Percentiles rank a stretch among this genome's conserved stretches.
Conservation (phyloP, 2,329 filamentous ascomycete genomes). For the Colletotrichum filicis region DNA sequence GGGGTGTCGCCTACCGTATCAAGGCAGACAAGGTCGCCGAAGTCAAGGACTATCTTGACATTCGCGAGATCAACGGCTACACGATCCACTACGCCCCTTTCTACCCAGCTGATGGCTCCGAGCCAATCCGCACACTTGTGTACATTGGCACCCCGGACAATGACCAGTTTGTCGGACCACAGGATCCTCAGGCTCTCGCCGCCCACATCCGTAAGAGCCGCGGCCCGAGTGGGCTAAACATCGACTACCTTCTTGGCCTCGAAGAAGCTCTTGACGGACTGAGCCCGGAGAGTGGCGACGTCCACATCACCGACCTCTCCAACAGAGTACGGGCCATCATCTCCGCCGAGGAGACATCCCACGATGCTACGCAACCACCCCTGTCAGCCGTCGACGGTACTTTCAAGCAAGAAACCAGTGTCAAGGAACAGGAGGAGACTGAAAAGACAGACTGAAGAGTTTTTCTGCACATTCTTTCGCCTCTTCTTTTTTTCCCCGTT, state of each 20-base stretch:
- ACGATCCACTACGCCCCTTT: conserved; percentile 92
- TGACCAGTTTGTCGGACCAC: conserved; percentile 88
- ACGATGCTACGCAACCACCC: background rate
- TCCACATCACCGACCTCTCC: conserved; percentile 86
- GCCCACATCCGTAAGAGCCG: conserved; percentile 80
- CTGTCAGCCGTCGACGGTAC: conserved; percentile 28
- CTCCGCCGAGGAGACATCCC: conserved; percentile 38
- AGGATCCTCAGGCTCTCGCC: conserved; percentile 82
- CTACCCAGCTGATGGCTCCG: conserved; percentile 64
- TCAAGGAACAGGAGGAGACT: conserved; percentile 67
- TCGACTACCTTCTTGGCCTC: conserved; percentile 86
- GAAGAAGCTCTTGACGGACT: conserved; percentile 80
- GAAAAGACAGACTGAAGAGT: conserved; percentile 53
- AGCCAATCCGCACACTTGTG: conserved; percentile 70
- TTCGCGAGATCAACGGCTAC: conserved; percentile 97
- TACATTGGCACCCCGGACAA: conserved; percentile 97
- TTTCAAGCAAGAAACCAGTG: conserved; percentile 40
- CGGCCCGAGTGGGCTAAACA: conserved; percentile 90
- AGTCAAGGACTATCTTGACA: conserved; percentile 91
- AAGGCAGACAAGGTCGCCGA: conserved; percentile 76
- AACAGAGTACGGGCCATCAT: conserved; percentile 75
- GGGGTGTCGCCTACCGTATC: conserved; percentile 95
- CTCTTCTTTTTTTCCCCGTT: background rate
- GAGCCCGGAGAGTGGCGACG: conserved; percentile 81
- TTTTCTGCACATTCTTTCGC: conserved; percentile 12